Base-by-base conservation (phyloP, 1,284 basidiomycete species). In the Rhodofomes roseus region DNA sequence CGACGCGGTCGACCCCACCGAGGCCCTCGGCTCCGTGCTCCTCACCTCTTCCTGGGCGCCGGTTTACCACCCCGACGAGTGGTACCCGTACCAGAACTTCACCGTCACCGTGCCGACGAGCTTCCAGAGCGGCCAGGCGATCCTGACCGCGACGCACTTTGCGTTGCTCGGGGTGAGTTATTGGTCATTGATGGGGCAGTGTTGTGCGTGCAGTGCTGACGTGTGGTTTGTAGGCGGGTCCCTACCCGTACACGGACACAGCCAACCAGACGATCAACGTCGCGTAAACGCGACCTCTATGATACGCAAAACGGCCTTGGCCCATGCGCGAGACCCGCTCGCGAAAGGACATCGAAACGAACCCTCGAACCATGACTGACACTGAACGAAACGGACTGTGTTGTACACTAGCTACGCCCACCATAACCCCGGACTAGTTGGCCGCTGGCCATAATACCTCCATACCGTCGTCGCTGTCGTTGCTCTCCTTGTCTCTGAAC, bases 51-150 rank as follows among this genome's bases (percentile, higher is more conserved):
- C 66, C 0, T 85, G 74, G 68, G 60, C 71, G 18, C 81, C 81
- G 0, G 52, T 74, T 59, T 71, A 71, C 61, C 69, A 70, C 16
- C 56, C 62, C 27, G 63, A 60, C 27, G 56, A 43, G 25, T 29
- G 55, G 55, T 74, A 74, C 60, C 77, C 76, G 22, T 73, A 79
- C 67, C 74, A 83, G 68, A 84, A 84, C 68, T 81, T 83, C 63
- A 78, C 78, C 5, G 73, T 85, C n/a, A 69, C 67, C 4, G 67
- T 85, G 29, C 82, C 82, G 0, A 27, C 65, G 4, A 54, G 54
- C 34, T 61, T 74, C 41, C 55, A 46, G 34, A 62, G 29, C 20
- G 72, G 78, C 16, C 55, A 58, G 14, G 77, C 76, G 8, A 73
- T 74, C 60, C 66, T 84, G 29, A 73, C 70, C 22, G 76, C 80